Base-by-base conservation (phyloP, 768 basidiomycete genomes). In the Cystobasidium onofrii region DNA sequence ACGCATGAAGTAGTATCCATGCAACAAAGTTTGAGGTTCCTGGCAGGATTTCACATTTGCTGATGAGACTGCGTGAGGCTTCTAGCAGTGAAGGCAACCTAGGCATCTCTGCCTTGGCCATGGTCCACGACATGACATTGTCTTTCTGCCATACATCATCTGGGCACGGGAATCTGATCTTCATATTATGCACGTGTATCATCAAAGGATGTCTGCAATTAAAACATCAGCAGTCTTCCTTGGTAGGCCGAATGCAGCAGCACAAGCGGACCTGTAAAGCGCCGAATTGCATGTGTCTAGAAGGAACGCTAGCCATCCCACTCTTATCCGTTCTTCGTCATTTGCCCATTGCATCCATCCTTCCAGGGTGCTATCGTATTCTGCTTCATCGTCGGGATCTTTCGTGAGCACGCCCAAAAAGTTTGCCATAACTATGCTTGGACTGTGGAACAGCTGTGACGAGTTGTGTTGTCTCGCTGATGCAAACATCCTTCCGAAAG, bases 141-240 rank as follows among this genome's bases (percentile, higher is more conserved):
- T 60, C 57, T 29, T 60, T 60, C 27, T 60, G 57, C 57, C 57
- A 60, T 12, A 60, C 57, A 29, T 60, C 57, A 34, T 60, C 57
- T 12, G 57, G 57, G 23, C 57, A 60, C 17, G 57, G 57, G 33
- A 60, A 60, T 13, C 57, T 25, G 17, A 27, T 29, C 33, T 60
- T 60, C 57, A 60, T 60, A 27, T 29, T 60, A 60, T 60, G 57
- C 4, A 60, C 57, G 33, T 60, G 57, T 12, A 60, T 60, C 57
- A 60, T 60, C 15, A 60, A 20, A 12, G 57, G 57, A 60, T 60
- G 57, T 15, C 57, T 60, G 17, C 12, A 29, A n/a, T n/a, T n/a
- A n/a, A n/a, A n/a, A n/a, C n/a, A n/a, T n/a, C n/a, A n/a, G n/a
- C n/a, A n/a, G n/a, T n/a, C n/a, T n/a, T n/a, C n/a, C n/a, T n/a